Conservation (phyloP, 2,329 filamentous ascomycete species). For the Pleochaeta shiraiana region DNA sequence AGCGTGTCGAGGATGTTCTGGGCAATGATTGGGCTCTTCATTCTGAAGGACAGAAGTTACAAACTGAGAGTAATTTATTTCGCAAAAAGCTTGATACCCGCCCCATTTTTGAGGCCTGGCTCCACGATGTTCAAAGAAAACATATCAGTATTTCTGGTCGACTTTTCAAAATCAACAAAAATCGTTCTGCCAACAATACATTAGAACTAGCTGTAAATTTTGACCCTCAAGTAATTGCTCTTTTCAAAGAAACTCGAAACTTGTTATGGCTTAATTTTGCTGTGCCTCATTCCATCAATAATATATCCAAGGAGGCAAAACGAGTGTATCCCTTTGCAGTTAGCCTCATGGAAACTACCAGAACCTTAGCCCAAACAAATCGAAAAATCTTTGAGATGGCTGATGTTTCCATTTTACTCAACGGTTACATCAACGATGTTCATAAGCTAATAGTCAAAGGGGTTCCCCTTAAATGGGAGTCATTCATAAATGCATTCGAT, state of each 20-base stretch:
- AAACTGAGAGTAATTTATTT: conserved; percentile 80
- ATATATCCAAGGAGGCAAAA: conserved; percentile 96
- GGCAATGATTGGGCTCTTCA: conserved; percentile 90
- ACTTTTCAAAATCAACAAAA: conserved; percentile 72
- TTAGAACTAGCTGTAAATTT: conserved; percentile 90
- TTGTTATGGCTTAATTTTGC: conserved; percentile 87
- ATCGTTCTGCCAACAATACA: conserved; percentile 73
- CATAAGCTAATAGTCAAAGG: conserved; percentile 69
- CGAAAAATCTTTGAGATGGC: conserved; percentile 69
- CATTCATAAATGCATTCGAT: conserved; percentile 93
- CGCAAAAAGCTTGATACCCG: conserved; percentile 88
- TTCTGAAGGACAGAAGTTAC: conserved; percentile 81
- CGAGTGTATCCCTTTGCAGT: conserved; percentile 95
- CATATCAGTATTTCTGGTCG: conserved; percentile 84
- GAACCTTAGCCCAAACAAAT: conserved; percentile 74
- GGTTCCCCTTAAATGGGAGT: conserved; percentile 85
- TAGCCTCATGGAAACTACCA: conserved; percentile 96
- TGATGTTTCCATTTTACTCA: conserved; percentile 68
- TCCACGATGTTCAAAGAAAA: conserved; percentile 69
- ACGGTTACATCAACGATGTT: conserved; percentile 80
- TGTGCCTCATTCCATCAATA: conserved; percentile 85
- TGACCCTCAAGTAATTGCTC: conserved; percentile 83
- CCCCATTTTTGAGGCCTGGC: conserved; percentile 89
- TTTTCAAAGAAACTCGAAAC: conserved; percentile 98
- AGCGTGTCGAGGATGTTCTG: conserved; percentile 95